Evolutionary conservation across 345 rosid species (phyloP), one percentile per base, ranked within the genome.

Genomic region (Alliaria petiolata): DNA sequence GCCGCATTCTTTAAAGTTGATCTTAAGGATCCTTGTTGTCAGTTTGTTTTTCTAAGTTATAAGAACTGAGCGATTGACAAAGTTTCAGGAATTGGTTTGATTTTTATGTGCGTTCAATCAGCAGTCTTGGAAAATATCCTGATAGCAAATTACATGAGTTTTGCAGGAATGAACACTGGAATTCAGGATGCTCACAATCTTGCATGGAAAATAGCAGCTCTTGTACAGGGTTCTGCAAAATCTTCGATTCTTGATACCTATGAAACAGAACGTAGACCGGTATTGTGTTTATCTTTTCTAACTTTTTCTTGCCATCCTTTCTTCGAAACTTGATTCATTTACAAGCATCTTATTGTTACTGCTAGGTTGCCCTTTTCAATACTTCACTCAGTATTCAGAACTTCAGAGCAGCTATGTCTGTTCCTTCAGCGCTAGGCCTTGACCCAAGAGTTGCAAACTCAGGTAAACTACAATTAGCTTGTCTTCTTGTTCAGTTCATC

Each of bases 151-250:
- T 49, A 70, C 70, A 42, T 72, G 52, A 55, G 12, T 43, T 33
- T 38, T 81, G 65, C 80, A 95, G 99, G 96, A 79, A 91, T 95
- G 99, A 95, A 95, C 80, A 87, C 98, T 49, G 99, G 97, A 56
- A 85, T 95, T 67, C 99, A 95, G 82, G 99, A 95, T 85, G 95
- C 83, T 74, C 98, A 89, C 55, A 91, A 95, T 81, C 90, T 95
- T 64, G 97, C 97, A 62, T 93, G 98, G 99, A 95, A 95, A 81
- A 78, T 95, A 74, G 93, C 97, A 62, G 82, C 85, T 31, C 57
- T 89, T 15, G 40, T 81, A 71, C 70, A 82, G 54, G 93, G 87
- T 76, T 79, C 84, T 58, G 80, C 95, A 47, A 84, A 91, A 22
- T 55, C 89, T 78, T 84, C 88, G 7, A 68, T 91, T 54, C 84